A percentile compares a stretch with the other conserved stretches of the same genome.
phyloP scores from a whole-genome alignment of 345 rosid species.

The Moricandia moricandioides region DNA sequence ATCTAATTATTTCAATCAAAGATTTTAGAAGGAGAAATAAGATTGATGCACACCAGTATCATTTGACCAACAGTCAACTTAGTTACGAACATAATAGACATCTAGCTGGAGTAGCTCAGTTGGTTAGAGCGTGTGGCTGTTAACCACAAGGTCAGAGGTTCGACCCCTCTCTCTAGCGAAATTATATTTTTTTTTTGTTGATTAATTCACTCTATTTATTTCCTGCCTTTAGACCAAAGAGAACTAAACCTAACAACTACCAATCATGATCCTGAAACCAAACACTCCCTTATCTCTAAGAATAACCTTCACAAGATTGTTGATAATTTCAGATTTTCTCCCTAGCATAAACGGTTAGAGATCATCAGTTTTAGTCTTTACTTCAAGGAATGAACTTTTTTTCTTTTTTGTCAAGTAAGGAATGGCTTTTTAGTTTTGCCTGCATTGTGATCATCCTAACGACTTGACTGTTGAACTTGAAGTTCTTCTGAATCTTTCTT shows the following conservation, averaged over 20 bases:
- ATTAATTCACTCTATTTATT: not conserved
- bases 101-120: conserved; percentile 49
- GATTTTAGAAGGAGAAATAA: too few species aligned
- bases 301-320: not conserved
- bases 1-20: too few species aligned
- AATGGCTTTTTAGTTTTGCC: not conserved
- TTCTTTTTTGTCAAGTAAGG: not conserved
- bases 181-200: not conserved
- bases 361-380: not conserved
- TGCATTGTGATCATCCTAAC: not conserved
- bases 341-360: not conserved
- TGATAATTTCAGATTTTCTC: not conserved
- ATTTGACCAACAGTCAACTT: too few species aligned
- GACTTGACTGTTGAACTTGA: not conserved
- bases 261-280: not conserved
- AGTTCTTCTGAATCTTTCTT: not conserved
- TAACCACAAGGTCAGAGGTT: conserved; percentile 88
- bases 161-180: conserved; percentile 59
- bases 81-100: not conserved
- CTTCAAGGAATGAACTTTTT: not conserved
- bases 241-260: not conserved
- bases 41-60: too few species aligned
- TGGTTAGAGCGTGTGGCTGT: conserved; percentile 85
- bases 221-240: not conserved
- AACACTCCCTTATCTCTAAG: not conserved